Evolutionary conservation across 139 green algal genomes (phyloP), one percentile per base, ranked within the genome.

Genomic region (Ostreobium quekettii): DNA sequence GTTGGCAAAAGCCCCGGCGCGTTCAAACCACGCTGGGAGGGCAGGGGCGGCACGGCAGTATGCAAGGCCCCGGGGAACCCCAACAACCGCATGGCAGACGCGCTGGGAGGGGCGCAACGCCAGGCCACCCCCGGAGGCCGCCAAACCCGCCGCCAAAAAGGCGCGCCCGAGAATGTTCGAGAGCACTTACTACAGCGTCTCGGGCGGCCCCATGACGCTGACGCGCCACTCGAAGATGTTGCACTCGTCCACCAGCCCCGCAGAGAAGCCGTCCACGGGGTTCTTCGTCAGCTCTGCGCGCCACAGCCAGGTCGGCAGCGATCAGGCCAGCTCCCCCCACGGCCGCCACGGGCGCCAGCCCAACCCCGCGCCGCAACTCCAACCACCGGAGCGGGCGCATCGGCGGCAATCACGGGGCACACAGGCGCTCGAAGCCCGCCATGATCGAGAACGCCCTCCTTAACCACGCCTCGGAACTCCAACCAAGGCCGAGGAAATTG

Each of bases 181-280:
- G 37, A n/a, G 29, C 8, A 81, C 85, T 79, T 67, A 93, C 87
- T 99, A 99, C 0, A 96, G 74, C 0, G 95, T 99, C 57, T 99
- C 95, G 47, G 93, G 93, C 6, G 95, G 95, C 0, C 95, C 95
- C 61, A 99, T 96, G 61, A 99, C 89, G 15, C 90, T 98, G 28
- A 99, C 82, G 36, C 89, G 74, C 95, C 95, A 99, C 75, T 99
- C 92, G 66, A 98, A 98, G 1, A 99, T 67, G 76, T 98, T 97
- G 62, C 76, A 89, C 64, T 99, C 95, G 68, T 98, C 91, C 31
- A 94, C 86, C 3, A 99, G 78, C 0, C 95, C 95, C 29, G 95
- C 95, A 1, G 90, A 97, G 75, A 99, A 99, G 32, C 95, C 95
- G 5, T 99, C 95, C 26, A 99, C 93, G 4, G 95, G 95, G 35